phyloP scores from a whole-genome alignment of 2,329 filamentous ascomycete genomes.

The Neofusicoccum parvum region DNA sequence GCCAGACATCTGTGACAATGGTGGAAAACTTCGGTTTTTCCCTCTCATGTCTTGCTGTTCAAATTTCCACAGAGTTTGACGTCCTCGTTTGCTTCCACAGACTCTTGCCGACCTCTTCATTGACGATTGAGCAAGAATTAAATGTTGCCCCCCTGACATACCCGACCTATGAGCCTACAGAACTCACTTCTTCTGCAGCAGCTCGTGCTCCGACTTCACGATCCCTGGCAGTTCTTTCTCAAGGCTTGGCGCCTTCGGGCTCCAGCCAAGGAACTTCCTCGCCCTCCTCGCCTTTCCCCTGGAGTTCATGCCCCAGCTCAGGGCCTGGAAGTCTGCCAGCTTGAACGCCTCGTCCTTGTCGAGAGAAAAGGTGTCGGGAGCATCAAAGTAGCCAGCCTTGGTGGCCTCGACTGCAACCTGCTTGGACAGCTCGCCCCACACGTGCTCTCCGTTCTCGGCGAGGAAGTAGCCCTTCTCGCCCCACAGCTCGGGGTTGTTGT shows the following conservation, averaged over 20 bases:
- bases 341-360: slow-evolving; percentile 13
- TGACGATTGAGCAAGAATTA: too few species aligned
- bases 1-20: too few species aligned
- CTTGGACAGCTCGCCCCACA: slow-evolving; percentile 62
- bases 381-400: slow-evolving; percentile 32
- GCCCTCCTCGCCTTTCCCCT: slow-evolving; percentile 58
- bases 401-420: slow-evolving; percentile 45
- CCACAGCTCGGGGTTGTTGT: slow-evolving; percentile 49
- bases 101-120: too few species aligned
- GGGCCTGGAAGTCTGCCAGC: slow-evolving; percentile 11
- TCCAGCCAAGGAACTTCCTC: slow-evolving; percentile 61
- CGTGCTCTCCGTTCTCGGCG: slow-evolving; percentile 62
- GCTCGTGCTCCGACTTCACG: slow-evolving; percentile 14
- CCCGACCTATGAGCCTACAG: too few species aligned
- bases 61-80: too few species aligned
- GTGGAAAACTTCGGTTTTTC: too few species aligned
- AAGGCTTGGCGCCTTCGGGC: slow-evolving; percentile 46
- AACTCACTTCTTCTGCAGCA: slow-evolving; percentile 3
- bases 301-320: slow-evolving; percentile 29
- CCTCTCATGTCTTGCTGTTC: too few species aligned
- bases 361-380: background rate
- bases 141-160: too few species aligned
- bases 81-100: too few species aligned
- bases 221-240: slow-evolving; percentile 9
- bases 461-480: slow-evolving; percentile 69